Conservation (phyloP, 805 yeast genomes). For the Candida sithepensis region DNA sequence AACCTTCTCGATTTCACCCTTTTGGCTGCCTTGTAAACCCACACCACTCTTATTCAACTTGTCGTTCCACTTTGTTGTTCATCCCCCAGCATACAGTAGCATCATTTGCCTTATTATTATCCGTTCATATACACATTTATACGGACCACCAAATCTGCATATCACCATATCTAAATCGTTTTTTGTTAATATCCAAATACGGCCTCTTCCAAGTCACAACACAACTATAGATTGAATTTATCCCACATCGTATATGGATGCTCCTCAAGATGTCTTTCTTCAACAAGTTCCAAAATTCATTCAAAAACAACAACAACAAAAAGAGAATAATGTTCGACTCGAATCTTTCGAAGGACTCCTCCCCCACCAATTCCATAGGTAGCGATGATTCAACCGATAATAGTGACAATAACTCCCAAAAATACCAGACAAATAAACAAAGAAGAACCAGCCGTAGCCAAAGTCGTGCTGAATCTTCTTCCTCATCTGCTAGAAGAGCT, state of each 20-base stretch:
- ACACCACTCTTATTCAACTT: no score
- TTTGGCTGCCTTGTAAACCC: no score
- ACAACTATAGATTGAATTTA: background rate
- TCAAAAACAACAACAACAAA: slow-evolving; percentile 9
- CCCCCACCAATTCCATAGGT: slow-evolving; percentile 4
- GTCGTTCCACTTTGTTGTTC: no score
- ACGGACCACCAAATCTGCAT: no score
- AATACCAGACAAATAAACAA: background rate
- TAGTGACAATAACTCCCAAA: background rate
- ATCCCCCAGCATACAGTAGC: no score
- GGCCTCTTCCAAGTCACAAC: no score
- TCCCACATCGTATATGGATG: background rate
- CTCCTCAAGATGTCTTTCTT: slow-evolving; percentile 15
- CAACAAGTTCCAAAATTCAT: slow-evolving; percentile 15
- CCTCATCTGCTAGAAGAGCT: background rate
- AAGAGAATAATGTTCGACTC: slow-evolving; percentile 9
- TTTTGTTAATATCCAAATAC: no score
- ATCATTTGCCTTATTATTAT: no score
- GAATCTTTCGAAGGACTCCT: slow-evolving; percentile 1
- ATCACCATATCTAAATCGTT: no score
- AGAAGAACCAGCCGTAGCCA: slow-evolving; percentile 1
- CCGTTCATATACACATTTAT: no score
- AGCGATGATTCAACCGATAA: background rate
- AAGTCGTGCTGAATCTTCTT: background rate
- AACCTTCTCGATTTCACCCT: no score